These are phyloP conservation scores for Trametes gibbosa DNA, from an alignment of 768 basidiomycete genomes.

Conservation along the genomic window DNA sequence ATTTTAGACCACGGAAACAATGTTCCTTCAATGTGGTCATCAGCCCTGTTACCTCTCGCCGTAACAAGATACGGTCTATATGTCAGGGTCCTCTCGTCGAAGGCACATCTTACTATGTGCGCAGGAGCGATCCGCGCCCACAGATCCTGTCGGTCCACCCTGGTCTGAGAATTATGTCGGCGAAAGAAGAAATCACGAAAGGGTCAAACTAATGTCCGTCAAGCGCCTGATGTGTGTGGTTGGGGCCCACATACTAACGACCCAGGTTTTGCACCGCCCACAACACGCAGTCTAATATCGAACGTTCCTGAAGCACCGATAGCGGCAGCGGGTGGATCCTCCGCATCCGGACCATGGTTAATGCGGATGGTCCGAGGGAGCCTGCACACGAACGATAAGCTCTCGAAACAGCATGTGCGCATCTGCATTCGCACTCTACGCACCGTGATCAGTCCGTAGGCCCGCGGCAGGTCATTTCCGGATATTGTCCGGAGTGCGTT, in stretches of 20 bases:
- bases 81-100: neutral
- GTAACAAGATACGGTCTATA: neutral
- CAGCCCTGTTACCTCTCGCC: neutral
- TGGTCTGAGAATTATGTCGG: neutral
- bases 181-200: slow-evolving; percentile 8
- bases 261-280: neutral
- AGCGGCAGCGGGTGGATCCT: slow-evolving; percentile 8
- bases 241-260: neutral
- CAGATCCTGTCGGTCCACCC: neutral
- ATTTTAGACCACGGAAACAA: too few species aligned
- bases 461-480: slow-evolving; percentile 5
- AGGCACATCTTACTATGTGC: slow-evolving; percentile 1
- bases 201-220: slow-evolving; percentile 3
- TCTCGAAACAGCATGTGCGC: neutral
- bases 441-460: slow-evolving; percentile 11
- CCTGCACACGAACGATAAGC: slow-evolving; percentile 12
- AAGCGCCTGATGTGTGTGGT: slow-evolving; percentile 13
- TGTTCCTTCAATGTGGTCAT: neutral
- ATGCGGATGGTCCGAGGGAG: slow-evolving; percentile 7
- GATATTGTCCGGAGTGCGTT: slow-evolving; percentile 4
- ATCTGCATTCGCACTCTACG: slow-evolving; percentile 5
- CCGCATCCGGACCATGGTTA: slow-evolving; percentile 7
- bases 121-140: slow-evolving; percentile 9
- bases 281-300: slow-evolving; percentile 1
- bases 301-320: slow-evolving; percentile 14